Evolutionary conservation across 1,284 basidiomycete species (phyloP).

Genomic region (Sparassis latifolia): DNA sequence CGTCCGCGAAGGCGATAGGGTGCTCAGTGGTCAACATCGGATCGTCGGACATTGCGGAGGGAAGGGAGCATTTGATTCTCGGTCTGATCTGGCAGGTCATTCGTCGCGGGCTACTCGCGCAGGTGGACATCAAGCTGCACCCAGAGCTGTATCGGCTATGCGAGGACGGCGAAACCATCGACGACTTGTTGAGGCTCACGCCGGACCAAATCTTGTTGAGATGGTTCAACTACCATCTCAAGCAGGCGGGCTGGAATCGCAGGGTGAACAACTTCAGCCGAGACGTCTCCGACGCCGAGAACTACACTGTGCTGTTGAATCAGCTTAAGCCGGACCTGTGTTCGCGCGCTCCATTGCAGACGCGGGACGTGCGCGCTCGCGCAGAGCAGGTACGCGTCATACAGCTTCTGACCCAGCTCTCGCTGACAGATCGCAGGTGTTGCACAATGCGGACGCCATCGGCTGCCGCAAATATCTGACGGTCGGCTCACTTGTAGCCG

Average conservation of each 20-base stretch:
- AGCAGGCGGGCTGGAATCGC: slow-evolving; percentile 88
- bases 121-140: slow-evolving; percentile 97
- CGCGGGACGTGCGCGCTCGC: slow-evolving; percentile 72
- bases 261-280: slow-evolving; percentile 97
- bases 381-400: slow-evolving; percentile 58
- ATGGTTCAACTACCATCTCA: slow-evolving; percentile 99
- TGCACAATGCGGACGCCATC: slow-evolving; percentile 91
- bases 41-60: slow-evolving; percentile 87
- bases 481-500: slow-evolving; percentile 83
- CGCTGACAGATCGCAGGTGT: slow-evolving; percentile 39
- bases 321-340: slow-evolving; percentile 94
- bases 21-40: slow-evolving; percentile 99
- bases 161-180: slow-evolving; percentile 95
- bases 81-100: slow-evolving; percentile 99
- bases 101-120: slow-evolving; percentile 85
- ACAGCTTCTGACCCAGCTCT: slow-evolving; percentile 22
- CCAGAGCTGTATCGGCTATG: slow-evolving; percentile 94
- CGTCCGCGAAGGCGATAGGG: slow-evolving; percentile 93
- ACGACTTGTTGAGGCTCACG: slow-evolving; percentile 89
- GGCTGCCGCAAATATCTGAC: slow-evolving; percentile 96
- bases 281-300: slow-evolving; percentile 93
- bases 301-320: slow-evolving; percentile 93
- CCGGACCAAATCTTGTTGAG: slow-evolving; percentile 95
- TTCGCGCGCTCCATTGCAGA: slow-evolving; percentile 89
- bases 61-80: slow-evolving; percentile 95